A percentile compares a stretch with the other conserved stretches of the same genome.
Conservation (phyloP, 2,329 filamentous ascomycete genomes). For the Graphium sp. region DNA sequence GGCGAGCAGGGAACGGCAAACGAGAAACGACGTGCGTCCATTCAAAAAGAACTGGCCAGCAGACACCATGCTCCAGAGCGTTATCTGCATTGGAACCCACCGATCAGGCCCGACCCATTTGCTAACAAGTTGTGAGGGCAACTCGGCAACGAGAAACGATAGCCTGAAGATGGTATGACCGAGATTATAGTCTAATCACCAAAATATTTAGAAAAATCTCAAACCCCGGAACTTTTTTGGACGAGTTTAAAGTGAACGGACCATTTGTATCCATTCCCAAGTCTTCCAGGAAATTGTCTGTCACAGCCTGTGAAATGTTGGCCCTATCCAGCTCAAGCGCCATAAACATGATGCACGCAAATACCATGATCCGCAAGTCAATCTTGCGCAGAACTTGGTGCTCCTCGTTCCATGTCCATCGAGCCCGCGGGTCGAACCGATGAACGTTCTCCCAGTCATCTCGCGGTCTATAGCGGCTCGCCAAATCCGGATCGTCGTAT, state of each 20-base stretch:
- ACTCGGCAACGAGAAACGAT: slow-evolving; percentile 15
- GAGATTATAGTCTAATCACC: slow-evolving; percentile 14
- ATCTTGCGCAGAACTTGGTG: slow-evolving; percentile 18
- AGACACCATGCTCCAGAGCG: slow-evolving; percentile 36
- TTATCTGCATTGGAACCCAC: slow-evolving; percentile 43
- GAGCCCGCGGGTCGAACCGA: slow-evolving; percentile 25
- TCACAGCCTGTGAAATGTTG: slow-evolving; percentile 28
- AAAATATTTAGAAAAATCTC: background rate
- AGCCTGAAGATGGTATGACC: slow-evolving; percentile 16
- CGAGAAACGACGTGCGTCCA: slow-evolving; percentile 19
- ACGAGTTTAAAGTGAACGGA: slow-evolving; percentile 2
- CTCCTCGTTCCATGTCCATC: slow-evolving; percentile 25
- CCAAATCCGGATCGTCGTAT: slow-evolving; percentile 19
- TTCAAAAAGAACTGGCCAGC: slow-evolving; percentile 24
- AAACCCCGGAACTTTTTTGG: too few species aligned
- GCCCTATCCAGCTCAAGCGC: slow-evolving; percentile 30
- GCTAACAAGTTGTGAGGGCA: slow-evolving; percentile 42
- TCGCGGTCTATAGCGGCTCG: slow-evolving; percentile 16
- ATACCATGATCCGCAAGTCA: slow-evolving; percentile 25
- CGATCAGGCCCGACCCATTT: slow-evolving; percentile 41
- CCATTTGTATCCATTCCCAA: slow-evolving; percentile 23
- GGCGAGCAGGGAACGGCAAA: slow-evolving; percentile 19
- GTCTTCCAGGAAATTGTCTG: slow-evolving; percentile 27
- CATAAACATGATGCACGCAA: slow-evolving; percentile 22
- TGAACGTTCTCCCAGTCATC: slow-evolving; percentile 20